phyloP scores from a whole-genome alignment of 2,329 filamentous ascomycete genomes.

The Botrytis sinoallii region DNA sequence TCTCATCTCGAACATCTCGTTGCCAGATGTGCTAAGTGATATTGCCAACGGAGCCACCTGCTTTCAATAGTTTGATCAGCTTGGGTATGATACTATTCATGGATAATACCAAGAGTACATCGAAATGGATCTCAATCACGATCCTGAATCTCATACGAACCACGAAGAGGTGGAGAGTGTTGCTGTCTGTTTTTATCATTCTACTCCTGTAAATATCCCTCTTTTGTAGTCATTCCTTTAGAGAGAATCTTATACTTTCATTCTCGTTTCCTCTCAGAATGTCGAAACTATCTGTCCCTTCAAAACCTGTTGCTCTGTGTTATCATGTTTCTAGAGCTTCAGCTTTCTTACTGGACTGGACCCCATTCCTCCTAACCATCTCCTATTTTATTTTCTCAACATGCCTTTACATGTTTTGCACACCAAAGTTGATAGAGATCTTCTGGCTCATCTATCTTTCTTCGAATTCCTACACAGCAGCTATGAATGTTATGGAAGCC shows the following conservation, averaged over 20 bases:
- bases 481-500: constrained; percentile 42
- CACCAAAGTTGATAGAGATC: constrained; percentile 38
- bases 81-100: neutral
- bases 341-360: constrained; percentile 38
- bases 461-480: constrained; percentile 46
- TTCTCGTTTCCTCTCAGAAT: neutral
- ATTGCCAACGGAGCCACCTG: neutral
- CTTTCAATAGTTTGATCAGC: constrained; percentile 16
- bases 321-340: constrained; percentile 9
- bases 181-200: neutral
- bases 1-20: neutral
- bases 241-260: neutral
- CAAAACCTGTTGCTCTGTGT: neutral
- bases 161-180: neutral
- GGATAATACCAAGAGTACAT: neutral
- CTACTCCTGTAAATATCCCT: neutral
- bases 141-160: neutral
- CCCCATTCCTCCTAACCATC: constrained; percentile 42
- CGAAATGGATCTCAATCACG: neutral
- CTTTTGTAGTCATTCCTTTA: neutral
- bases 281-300: neutral
- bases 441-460: constrained; percentile 46
- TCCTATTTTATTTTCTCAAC: constrained; percentile 44
- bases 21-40: neutral
- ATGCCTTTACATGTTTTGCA: constrained; percentile 43